phyloP scores from a whole-genome alignment of 2,329 filamentous ascomycete species.

The Exophiala sideris region DNA sequence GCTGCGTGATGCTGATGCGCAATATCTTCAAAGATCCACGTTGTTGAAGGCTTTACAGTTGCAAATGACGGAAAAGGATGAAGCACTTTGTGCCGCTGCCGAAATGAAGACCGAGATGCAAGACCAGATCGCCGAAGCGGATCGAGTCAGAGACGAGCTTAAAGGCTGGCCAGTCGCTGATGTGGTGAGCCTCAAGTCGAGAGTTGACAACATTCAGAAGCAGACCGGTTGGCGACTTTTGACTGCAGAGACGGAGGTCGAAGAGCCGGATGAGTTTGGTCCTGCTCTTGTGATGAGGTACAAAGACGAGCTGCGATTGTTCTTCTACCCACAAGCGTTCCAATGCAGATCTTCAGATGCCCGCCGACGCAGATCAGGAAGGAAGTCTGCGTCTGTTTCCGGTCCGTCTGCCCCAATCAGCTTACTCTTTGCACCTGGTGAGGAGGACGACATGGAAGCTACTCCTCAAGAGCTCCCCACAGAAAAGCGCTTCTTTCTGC shows the following conservation, averaged over 20 bases:
- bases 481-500: conserved; percentile 41
- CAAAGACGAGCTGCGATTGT: conserved; percentile 40
- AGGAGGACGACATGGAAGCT: conserved; percentile 20
- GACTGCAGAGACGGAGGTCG: conserved; percentile 33
- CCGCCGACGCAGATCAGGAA: conserved; percentile 24
- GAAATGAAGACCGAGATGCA: conserved; percentile 67
- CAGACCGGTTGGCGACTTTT: conserved; percentile 45
- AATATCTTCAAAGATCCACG: conserved; percentile 66
- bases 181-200: conserved; percentile 74
- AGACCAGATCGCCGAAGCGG: conserved; percentile 75
- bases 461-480: conserved; percentile 31
- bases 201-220: conserved; percentile 41
- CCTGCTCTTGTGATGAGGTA: conserved; percentile 42
- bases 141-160: conserved; percentile 80
- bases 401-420: conserved; percentile 33
- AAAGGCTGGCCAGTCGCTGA: conserved; percentile 84
- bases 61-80: conserved; percentile 65
- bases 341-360: conserved; percentile 21
- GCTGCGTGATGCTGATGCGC: conserved; percentile 61
- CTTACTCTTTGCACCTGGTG: conserved; percentile 33
- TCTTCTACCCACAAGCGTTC: conserved; percentile 42
- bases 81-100: conserved; percentile 59
- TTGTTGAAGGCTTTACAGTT: conserved; percentile 64
- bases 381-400: conserved; percentile 27
- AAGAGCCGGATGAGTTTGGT: conserved; percentile 28